A percentile compares a stretch with the other conserved stretches of the same genome.
Evolutionary conservation across 1,284 basidiomycete species (phyloP).

Genomic region (Moesziomyces sp.): DNA sequence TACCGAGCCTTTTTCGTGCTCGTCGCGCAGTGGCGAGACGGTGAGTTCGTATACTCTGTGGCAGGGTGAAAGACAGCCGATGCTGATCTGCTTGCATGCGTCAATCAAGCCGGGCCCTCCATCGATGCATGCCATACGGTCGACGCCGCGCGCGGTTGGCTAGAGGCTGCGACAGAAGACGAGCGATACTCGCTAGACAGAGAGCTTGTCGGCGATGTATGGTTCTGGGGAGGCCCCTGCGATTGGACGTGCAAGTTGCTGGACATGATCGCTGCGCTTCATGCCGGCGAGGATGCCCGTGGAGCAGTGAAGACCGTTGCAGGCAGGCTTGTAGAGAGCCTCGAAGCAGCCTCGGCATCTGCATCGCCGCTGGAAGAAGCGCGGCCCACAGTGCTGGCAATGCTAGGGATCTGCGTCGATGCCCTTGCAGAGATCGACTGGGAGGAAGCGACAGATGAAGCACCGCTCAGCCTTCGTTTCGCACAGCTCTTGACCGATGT

Average conservation of each 20-base stretch:
- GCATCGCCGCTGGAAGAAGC: background rate
- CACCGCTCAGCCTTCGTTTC: background rate
- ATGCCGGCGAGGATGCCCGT: background rate
- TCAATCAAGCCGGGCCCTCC: constrained; percentile 5
- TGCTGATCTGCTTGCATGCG: background rate
- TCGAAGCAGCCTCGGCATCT: constrained; percentile 1
- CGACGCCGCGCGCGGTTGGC: constrained; percentile 16
- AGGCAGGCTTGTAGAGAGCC: constrained; percentile 7
- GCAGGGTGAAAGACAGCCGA: background rate
- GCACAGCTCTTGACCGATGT: constrained; percentile 1
- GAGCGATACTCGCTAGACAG: constrained; percentile 10
- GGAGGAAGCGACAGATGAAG: background rate
- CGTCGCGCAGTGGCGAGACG: constrained; percentile 17
- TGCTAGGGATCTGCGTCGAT: constrained; percentile 24
- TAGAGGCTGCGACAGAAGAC: constrained; percentile 6
- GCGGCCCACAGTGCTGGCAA: background rate
- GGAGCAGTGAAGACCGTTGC: background rate
- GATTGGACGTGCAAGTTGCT: constrained; percentile 11
- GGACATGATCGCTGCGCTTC: background rate
- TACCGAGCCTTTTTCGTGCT: constrained; percentile 30
- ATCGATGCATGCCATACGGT: constrained; percentile 30
- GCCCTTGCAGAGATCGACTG: constrained; percentile 6
- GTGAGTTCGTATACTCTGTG: background rate
- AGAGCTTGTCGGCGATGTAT: background rate
- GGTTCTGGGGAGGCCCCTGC: constrained; percentile 8